phyloP scores from a whole-genome alignment of 805 yeast species.

The Vanderwaltozyma polyspora region DNA sequence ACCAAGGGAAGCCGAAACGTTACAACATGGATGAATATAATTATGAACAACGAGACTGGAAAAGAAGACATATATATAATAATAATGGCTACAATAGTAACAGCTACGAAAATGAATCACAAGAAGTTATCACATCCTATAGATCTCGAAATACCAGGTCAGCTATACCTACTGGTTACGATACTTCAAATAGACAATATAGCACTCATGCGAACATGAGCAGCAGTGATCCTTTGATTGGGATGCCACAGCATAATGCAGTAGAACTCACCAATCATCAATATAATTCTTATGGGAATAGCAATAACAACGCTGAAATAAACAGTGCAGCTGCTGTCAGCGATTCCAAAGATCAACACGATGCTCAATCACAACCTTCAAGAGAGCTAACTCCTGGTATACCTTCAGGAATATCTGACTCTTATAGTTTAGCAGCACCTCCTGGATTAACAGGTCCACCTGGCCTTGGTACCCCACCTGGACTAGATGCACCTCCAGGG shows the following conservation, averaged over 20 bases:
- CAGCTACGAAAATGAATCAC: not conserved
- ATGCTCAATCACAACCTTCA: not conserved
- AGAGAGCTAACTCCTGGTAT: not conserved
- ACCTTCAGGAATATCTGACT: not conserved
- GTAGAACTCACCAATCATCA: too few species aligned
- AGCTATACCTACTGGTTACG: too few species aligned
- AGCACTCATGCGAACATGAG: too few species aligned
- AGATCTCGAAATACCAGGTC: not conserved
- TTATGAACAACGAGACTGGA: not conserved
- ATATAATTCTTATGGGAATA: too few species aligned
- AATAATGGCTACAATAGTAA: not conserved
- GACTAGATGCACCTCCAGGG: slow-evolving; percentile 13
- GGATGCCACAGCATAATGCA: too few species aligned
- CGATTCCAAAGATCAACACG: too few species aligned
- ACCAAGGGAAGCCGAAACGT: not conserved
- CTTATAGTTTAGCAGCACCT: not conserved
- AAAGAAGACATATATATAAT: not conserved
- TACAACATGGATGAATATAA: not conserved
- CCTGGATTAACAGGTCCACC: slow-evolving; percentile 2
- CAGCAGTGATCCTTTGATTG: too few species aligned
- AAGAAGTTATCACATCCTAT: not conserved
- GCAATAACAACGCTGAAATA: too few species aligned
- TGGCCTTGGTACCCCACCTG: slow-evolving; percentile 7
- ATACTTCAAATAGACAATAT: too few species aligned
- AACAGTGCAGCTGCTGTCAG: too few species aligned